A percentile compares a stretch with the other conserved stretches of the same genome.
Conservation (phyloP, 202 grass and related monocot genomes). For the Carex arenaria region DNA sequence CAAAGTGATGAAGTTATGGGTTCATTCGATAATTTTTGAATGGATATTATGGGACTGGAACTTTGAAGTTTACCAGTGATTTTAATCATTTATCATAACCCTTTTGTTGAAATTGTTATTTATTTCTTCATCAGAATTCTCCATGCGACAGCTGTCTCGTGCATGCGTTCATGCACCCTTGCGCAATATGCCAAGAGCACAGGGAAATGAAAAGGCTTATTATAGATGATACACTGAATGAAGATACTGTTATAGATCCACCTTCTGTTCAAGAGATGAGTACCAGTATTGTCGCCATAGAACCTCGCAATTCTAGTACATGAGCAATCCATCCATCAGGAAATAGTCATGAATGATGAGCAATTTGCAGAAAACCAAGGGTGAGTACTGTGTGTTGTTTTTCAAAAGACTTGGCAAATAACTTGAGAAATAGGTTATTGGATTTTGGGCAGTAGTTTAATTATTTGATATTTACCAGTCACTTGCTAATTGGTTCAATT, state of each 20-base stretch:
- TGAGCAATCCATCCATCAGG: neutral
- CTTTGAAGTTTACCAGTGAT: neutral
- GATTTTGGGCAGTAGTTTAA: neutral
- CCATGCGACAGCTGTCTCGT: conserved; percentile 76
- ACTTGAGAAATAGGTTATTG: neutral
- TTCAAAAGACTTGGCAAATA: neutral
- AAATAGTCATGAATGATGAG: neutral
- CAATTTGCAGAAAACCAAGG: neutral
- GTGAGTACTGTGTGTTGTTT: neutral
- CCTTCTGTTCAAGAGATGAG: conserved; percentile 77
- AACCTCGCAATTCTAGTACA: conserved; percentile 7
- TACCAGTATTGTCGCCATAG: neutral
- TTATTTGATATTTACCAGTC: neutral
- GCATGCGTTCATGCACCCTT: conserved; percentile 78
- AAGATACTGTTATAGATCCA: conserved; percentile 53
- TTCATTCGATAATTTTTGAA: neutral
- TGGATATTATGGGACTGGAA: neutral
- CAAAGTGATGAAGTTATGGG: neutral
- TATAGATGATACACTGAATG: conserved; percentile 31
- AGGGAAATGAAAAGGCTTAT: conserved; percentile 68
- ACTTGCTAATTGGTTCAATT: neutral
- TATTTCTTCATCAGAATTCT: conserved; percentile 42
- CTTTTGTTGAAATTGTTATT: neutral
- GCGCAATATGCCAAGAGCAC: conserved; percentile 83
- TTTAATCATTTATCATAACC: neutral